Conservation (phyloP, 2,329 filamentous ascomycete genomes). For the Albophoma yamanashiensis region DNA sequence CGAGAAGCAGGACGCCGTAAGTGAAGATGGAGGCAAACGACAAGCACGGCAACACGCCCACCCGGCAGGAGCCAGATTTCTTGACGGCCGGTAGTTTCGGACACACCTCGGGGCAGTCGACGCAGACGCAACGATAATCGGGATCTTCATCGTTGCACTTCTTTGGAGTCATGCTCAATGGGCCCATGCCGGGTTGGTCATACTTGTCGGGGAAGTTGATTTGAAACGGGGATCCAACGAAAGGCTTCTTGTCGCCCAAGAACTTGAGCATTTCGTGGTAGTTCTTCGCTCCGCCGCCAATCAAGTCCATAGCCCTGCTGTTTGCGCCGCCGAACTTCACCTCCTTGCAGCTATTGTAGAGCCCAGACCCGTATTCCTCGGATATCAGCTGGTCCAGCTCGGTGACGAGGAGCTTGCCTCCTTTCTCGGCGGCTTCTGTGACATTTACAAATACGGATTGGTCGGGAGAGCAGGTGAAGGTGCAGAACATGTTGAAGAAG, state of each 20-base stretch:
- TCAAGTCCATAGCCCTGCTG: conserved; percentile 87
- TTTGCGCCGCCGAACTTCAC: conserved; percentile 97
- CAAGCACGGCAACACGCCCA: conserved; percentile 82
- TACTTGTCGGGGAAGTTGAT: conserved; percentile 76
- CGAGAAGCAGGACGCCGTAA: conserved; percentile 65
- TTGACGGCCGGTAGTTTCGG: conserved; percentile 70
- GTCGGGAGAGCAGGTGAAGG: conserved; percentile 94
- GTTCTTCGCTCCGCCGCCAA: conserved; percentile 89
- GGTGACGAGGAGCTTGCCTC: conserved; percentile 56
- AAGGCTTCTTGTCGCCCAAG: conserved; percentile 76
- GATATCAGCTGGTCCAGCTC: conserved; percentile 87
- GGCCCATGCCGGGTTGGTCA: conserved; percentile 57
- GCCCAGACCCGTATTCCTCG: conserved; percentile 70
- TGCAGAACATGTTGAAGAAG: conserved; percentile 97
- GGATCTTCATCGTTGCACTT: conserved; percentile 85
- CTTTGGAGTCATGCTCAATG: conserved; percentile 63
- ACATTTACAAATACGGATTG: conserved; percentile 94
- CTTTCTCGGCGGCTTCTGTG: conserved; percentile 58
- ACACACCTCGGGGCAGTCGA: conserved; percentile 84
- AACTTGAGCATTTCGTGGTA: conserved; percentile 84
- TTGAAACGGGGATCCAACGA: conserved; percentile 87
- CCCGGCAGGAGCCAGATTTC: conserved; percentile 60
- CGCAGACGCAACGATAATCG: conserved; percentile 79
- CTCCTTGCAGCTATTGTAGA: conserved; percentile 97
- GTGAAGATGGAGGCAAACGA: conserved; percentile 86